Evolutionary conservation across 441 rosid species (phyloP).

Genomic region (Syzygium syzygioides): DNA sequence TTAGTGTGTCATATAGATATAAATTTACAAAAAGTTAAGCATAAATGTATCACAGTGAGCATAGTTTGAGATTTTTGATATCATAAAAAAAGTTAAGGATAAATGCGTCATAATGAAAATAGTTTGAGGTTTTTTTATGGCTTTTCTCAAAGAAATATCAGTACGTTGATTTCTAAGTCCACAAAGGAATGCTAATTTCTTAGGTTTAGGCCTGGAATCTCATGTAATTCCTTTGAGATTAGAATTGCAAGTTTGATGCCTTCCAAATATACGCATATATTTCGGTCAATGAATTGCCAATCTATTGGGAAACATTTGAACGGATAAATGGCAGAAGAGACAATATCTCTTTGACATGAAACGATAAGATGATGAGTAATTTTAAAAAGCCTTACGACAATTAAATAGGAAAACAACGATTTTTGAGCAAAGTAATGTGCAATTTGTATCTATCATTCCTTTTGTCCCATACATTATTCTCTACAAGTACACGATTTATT

Average conservation of each 20-base stretch:
- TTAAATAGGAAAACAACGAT: too few relatives aligned
- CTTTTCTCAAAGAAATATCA: not conserved
- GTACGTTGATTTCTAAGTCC: not conserved
- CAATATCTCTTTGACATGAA: not conserved
- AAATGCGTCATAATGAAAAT: not conserved
- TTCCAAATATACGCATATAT: not conserved
- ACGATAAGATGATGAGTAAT: not conserved
- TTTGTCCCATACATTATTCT: too few relatives aligned
- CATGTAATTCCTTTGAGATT: not conserved
- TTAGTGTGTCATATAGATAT: not conserved
- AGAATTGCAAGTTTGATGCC: not conserved
- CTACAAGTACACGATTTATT: too few relatives aligned
- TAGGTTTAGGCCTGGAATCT: not conserved
- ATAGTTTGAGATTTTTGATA: rapidly evolving
- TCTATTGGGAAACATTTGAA: not conserved
- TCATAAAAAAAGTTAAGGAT: not conserved
- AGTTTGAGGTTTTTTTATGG: not conserved
- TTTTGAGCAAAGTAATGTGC: too few relatives aligned
- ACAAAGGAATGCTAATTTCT: not conserved
- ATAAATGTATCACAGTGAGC: not conserved
- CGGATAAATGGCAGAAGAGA: not conserved
- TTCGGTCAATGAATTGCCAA: not conserved
- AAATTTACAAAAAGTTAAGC: not conserved
- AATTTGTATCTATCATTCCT: too few relatives aligned
- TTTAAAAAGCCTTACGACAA: too few relatives aligned